These are phyloP conservation scores for Postia placenta DNA, from an alignment of 768 basidiomycete species.

Conservation along the genomic window DNA sequence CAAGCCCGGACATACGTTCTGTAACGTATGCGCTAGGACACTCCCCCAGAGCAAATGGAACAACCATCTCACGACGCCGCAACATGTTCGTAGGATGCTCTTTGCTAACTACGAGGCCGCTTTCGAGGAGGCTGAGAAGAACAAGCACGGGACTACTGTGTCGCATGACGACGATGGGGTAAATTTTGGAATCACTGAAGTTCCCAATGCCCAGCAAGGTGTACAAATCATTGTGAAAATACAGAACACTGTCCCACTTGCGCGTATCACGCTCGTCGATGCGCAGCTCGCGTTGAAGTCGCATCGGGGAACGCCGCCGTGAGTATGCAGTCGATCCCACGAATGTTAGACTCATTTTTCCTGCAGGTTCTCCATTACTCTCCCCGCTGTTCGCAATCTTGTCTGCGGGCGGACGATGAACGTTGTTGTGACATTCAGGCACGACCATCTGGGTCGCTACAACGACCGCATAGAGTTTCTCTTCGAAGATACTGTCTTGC, in stretches of 20 bases:
- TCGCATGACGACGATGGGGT: slow-evolving; percentile 14
- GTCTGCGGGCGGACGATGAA: slow-evolving; percentile 4
- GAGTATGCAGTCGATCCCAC: neutral
- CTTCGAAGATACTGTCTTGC: slow-evolving; percentile 34
- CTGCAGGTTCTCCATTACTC: slow-evolving; percentile 9
- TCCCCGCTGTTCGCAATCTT: neutral
- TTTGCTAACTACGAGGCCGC: slow-evolving; percentile 37
- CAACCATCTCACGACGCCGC: slow-evolving; percentile 22
- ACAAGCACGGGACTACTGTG: slow-evolving; percentile 44
- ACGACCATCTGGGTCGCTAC: slow-evolving; percentile 35
- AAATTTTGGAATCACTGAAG: slow-evolving; percentile 20
- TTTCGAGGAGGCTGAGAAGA: slow-evolving; percentile 47
- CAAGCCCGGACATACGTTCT: neutral
- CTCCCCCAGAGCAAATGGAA: slow-evolving; percentile 29
- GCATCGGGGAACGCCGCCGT: neutral
- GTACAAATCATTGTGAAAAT: slow-evolving; percentile 5
- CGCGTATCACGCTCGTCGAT: neutral
- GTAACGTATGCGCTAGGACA: slow-evolving; percentile 24
- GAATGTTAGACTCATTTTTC: neutral
- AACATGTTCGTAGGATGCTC: slow-evolving; percentile 32
- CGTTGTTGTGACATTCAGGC: slow-evolving; percentile 22
- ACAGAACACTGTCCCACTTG: slow-evolving; percentile 5
- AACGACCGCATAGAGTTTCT: slow-evolving; percentile 49
- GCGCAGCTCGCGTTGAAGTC: neutral
- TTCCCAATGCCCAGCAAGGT: slow-evolving; percentile 6